These are phyloP conservation scores for Triticum dicoccoides DNA, from an alignment of 176 grass and related monocot species.

Conservation along the genomic window DNA sequence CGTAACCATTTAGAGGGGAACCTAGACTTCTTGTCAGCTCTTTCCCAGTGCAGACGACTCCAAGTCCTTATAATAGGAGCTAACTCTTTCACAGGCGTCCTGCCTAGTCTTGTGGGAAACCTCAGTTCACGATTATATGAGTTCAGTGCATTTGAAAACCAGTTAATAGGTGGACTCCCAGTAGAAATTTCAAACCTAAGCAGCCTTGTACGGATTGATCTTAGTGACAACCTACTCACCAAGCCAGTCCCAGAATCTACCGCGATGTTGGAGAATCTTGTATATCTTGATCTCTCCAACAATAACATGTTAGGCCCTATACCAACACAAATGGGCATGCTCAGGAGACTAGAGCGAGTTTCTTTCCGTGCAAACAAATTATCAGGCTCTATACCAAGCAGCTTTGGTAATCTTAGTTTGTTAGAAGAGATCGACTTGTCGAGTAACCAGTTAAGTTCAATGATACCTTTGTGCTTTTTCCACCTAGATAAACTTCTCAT, in stretches of 20 bases:
- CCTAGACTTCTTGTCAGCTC: not conserved
- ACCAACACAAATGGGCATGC: not conserved
- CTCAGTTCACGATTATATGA: not conserved
- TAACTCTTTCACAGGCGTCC: not conserved
- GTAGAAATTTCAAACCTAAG: not conserved
- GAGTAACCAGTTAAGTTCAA: not conserved
- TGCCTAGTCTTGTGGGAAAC: not conserved
- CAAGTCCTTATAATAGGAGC: not conserved
- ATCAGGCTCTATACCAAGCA: not conserved
- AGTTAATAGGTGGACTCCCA: not conserved
- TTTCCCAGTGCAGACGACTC: not conserved
- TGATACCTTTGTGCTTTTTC: not conserved
- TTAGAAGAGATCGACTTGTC: not conserved
- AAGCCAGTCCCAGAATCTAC: not conserved
- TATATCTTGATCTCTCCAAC: not conserved
- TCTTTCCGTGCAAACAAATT: not conserved
- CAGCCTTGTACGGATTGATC: not conserved
- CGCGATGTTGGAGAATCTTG: not conserved
- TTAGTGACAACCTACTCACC: not conserved
- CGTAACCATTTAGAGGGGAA: not conserved
- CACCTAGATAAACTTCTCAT: not conserved
- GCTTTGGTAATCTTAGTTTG: not conserved
- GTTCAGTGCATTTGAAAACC: not conserved
- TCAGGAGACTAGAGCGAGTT: not conserved
- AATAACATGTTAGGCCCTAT: not conserved